Evolutionary conservation across 1,284 basidiomycete species (phyloP).

Genomic region (Sanghuangporus weigelae): DNA sequence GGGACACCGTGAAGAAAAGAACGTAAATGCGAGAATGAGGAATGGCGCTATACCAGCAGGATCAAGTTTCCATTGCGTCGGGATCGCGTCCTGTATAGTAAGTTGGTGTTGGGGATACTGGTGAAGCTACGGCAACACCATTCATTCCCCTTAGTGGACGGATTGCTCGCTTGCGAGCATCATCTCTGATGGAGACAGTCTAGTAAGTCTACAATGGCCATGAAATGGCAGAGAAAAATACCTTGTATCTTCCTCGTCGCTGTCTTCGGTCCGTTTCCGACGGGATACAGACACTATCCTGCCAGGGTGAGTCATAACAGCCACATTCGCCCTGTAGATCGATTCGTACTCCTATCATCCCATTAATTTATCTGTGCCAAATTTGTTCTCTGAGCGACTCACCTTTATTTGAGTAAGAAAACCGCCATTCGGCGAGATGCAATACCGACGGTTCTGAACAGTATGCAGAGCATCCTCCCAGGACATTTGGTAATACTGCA

Average conservation of each 20-base stretch:
- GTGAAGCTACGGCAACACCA: slow-evolving; percentile 23
- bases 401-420: slow-evolving; percentile 87
- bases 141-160: slow-evolving; percentile 26
- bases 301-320: slow-evolving; percentile 52
- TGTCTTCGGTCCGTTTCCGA: slow-evolving; percentile 59
- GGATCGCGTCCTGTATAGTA: slow-evolving; percentile 29
- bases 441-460: slow-evolving; percentile 87
- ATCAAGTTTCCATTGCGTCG: slow-evolving; percentile 42
- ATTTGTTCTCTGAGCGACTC: slow-evolving; percentile 18
- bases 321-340: slow-evolving; percentile 74
- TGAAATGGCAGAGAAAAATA: slow-evolving; percentile 23
- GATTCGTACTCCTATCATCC: slow-evolving; percentile 76
- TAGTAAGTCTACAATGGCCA: slow-evolving; percentile 7
- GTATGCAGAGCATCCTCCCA: slow-evolving; percentile 83
- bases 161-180: slow-evolving; percentile 39
- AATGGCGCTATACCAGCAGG: neutral
- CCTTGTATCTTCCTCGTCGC: slow-evolving; percentile 56
- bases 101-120: neutral
- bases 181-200: slow-evolving; percentile 32
- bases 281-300: slow-evolving; percentile 36
- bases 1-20: neutral
- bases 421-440: slow-evolving; percentile 83
- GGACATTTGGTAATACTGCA: slow-evolving; percentile 74
- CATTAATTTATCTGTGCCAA: neutral
- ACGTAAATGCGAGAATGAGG: neutral